A percentile compares a stretch with the other conserved stretches of the same genome.
Conservation (phyloP, 495 filamentous ascomycete species). For the Chlorociboria aeruginascens region DNA sequence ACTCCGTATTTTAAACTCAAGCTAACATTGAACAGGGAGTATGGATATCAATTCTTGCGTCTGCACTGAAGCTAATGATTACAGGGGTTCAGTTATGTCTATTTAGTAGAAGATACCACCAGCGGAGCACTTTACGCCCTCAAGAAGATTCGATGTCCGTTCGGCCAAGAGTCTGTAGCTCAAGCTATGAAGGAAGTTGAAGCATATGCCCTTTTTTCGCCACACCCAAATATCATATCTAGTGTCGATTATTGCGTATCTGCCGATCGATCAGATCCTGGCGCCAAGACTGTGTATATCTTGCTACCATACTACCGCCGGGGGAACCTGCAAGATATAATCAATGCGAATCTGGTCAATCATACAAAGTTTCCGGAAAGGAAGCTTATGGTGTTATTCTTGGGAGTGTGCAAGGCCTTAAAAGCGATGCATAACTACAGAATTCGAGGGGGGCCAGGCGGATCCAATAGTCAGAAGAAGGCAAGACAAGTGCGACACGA, state of each 20-base stretch:
- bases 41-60: no score
- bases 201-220: constrained; percentile 80
- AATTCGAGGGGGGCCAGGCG: constrained; percentile 43
- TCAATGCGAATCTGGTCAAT: constrained; percentile 97
- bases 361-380: constrained; percentile 86
- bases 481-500: constrained; percentile 48
- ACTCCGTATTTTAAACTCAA: background rate
- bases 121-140: constrained; percentile 78
- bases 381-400: constrained; percentile 75
- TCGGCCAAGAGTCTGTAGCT: constrained; percentile 89
- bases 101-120: constrained; percentile 85
- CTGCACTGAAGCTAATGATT: background rate
- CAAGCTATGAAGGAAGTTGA: constrained; percentile 95
- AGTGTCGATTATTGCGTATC: constrained; percentile 67
- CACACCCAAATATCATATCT: constrained; percentile 78
- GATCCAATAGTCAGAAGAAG: constrained; percentile 35
- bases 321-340: constrained; percentile 92
- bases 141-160: constrained; percentile 97
- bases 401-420: constrained; percentile 82
- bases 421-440: constrained; percentile 84
- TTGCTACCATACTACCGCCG: constrained; percentile 88
- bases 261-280: constrained; percentile 45
- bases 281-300: constrained; percentile 91
- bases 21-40: background rate
- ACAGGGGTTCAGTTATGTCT: constrained; percentile 95